Conservation (phyloP, 1,284 basidiomycete species). For the Moesziomyces globuligerus region DNA sequence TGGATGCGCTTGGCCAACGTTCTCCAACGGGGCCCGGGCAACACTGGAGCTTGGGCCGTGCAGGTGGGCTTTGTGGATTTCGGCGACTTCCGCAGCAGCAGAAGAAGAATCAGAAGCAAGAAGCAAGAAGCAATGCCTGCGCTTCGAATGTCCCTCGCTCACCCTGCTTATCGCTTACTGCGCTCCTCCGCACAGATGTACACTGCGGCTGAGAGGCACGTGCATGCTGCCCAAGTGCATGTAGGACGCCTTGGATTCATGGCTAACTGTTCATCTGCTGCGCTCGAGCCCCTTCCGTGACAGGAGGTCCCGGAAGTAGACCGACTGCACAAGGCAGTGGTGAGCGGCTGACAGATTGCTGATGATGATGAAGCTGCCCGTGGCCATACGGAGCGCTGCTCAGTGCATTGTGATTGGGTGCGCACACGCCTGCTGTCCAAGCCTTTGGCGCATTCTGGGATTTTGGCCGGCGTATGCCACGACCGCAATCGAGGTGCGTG, state of each 20-base stretch:
- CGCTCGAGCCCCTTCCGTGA: not conserved
- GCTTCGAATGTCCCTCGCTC: too few relatives aligned
- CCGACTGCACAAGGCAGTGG: not conserved
- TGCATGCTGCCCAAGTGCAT: too few relatives aligned
- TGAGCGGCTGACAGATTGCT: too few relatives aligned
- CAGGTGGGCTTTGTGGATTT: not conserved
- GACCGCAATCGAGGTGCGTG: not conserved
- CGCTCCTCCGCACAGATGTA: too few relatives aligned
- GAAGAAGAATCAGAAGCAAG: too few relatives aligned
- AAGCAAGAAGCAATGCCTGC: too few relatives aligned
- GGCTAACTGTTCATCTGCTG: too few relatives aligned
- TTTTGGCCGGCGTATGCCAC: not conserved
- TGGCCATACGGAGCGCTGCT: too few relatives aligned
- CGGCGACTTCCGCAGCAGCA: not conserved
- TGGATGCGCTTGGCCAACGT: not conserved
- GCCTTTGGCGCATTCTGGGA: not conserved
- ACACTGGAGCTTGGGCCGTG: not conserved
- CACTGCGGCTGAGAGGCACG: not conserved
- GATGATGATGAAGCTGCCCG: not conserved
- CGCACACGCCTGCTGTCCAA: not conserved
- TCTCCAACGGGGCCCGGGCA: not conserved
- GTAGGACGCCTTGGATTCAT: too few relatives aligned
- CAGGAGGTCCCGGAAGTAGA: too few relatives aligned
- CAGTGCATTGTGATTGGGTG: not conserved
- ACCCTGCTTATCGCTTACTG: too few relatives aligned